These are phyloP conservation scores for Sporothrix globosa DNA, from an alignment of 2,329 filamentous ascomycete genomes.

Conservation along the genomic window DNA sequence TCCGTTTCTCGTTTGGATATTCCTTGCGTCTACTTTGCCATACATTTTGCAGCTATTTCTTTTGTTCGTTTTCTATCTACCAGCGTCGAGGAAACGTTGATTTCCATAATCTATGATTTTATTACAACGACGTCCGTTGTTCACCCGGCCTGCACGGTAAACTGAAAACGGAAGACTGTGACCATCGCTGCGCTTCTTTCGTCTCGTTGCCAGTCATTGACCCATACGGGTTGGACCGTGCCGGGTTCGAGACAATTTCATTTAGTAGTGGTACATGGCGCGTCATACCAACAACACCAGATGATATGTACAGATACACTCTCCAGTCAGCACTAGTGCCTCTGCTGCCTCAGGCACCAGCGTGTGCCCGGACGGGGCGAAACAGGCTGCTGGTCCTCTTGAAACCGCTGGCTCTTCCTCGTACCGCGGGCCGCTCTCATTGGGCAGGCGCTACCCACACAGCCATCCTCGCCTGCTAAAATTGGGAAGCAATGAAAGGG, in stretches of 20 bases:
- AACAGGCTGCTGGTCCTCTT: conserved; percentile 3
- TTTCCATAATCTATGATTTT: conserved; percentile 14
- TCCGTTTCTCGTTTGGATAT: conserved; percentile 8
- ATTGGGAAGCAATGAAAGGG: conserved; percentile 28
- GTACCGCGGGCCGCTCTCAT: conserved; percentile 30
- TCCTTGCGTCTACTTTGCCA: background rate
- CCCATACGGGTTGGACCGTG: conserved; percentile 20
- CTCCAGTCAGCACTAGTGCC: background rate
- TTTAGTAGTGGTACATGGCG: background rate
- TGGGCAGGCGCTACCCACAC: conserved; percentile 19
- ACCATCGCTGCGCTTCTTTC: background rate
- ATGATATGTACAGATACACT: background rate
- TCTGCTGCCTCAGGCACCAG: conserved; percentile 17
- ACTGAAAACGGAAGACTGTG: background rate
- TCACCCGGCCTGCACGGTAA: too few relatives aligned
- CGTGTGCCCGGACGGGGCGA: background rate
- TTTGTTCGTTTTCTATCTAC: conserved; percentile 8
- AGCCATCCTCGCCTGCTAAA: background rate
- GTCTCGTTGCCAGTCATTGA: background rate
- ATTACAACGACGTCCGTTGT: background rate
- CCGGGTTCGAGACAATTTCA: background rate
- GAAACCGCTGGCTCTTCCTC: conserved; percentile 23
- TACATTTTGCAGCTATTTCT: conserved; percentile 6
- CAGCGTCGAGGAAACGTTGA: background rate
- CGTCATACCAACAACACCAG: background rate